phyloP scores from a whole-genome alignment of 2,329 filamentous ascomycete species.

The Aquanectria penicillioides region DNA sequence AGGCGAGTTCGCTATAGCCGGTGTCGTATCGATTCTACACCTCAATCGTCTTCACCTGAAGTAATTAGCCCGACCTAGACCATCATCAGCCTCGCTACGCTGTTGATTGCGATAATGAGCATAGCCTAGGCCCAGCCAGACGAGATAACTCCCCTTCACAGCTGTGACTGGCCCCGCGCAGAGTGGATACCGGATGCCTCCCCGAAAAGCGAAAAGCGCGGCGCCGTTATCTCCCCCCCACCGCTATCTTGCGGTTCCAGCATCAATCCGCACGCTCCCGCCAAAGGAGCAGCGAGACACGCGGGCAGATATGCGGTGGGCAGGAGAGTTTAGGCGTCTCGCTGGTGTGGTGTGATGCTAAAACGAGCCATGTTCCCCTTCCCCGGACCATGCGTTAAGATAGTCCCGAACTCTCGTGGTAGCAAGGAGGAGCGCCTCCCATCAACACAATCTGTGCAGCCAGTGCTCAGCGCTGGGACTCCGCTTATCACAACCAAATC shows the following conservation, averaged over 20 bases:
- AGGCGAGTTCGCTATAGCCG: too few species aligned
- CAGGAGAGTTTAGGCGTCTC: too few species aligned
- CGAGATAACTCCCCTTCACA: too few species aligned
- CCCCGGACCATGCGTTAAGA: not conserved
- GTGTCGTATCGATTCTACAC: too few species aligned
- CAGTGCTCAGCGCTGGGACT: not conserved
- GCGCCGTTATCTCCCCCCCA: slow-evolving; percentile 4
- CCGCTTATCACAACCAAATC: slow-evolving; percentile 11
- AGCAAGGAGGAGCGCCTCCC: slow-evolving; percentile 9
- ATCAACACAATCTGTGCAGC: not conserved
- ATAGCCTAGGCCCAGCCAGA: too few species aligned
- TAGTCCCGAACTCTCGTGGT: slow-evolving; percentile 4
- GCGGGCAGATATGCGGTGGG: slow-evolving; percentile 7
- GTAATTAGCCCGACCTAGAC: too few species aligned
- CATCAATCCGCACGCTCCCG: too few species aligned
- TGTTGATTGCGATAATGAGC: too few species aligned
- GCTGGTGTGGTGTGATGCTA: slow-evolving; percentile 15
- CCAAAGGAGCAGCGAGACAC: not conserved
- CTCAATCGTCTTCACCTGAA: too few species aligned
- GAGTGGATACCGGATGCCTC: not conserved
- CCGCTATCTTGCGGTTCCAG: slow-evolving; percentile 16
- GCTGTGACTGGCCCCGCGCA: too few species aligned
- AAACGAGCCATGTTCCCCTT: not conserved
- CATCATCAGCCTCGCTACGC: too few species aligned
- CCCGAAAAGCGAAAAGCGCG: slow-evolving; percentile 6